phyloP scores from a whole-genome alignment of 1,284 basidiomycete genomes.

The Phylloporus gajari region DNA sequence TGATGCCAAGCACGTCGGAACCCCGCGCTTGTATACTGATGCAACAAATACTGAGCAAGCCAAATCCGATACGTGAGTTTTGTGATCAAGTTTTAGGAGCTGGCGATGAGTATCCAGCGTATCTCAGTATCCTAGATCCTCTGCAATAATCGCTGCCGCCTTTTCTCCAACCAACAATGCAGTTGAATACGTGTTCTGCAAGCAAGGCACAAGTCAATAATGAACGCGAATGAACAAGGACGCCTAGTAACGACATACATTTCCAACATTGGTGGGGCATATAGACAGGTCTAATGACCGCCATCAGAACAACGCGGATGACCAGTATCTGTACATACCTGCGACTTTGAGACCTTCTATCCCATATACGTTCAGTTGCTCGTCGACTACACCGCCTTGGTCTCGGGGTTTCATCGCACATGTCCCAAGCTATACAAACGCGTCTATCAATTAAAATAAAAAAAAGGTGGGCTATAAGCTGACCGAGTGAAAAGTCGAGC shows the following conservation, averaged over 20 bases:
- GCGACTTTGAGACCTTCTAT: constrained; percentile 43
- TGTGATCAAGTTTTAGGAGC: too few species aligned
- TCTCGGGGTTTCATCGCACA: constrained; percentile 31
- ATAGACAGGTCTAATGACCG: constrained; percentile 43
- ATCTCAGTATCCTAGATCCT: constrained; percentile 23
- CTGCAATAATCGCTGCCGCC: constrained; percentile 39
- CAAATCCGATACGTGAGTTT: too few species aligned
- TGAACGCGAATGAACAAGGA: too few species aligned
- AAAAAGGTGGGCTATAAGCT: constrained; percentile 19
- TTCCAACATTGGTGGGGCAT: constrained; percentile 43
- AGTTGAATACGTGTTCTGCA: constrained; percentile 44
- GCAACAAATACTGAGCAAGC: too few species aligned
- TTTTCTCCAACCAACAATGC: constrained; percentile 46
- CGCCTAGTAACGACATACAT: constrained; percentile 30
- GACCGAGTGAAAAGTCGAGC: constrained; percentile 67
- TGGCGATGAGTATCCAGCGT: too few species aligned
- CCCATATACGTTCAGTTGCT: constrained; percentile 41
- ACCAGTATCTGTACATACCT: constrained; percentile 26
- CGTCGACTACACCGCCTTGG: constrained; percentile 43
- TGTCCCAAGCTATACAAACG: constrained; percentile 25
- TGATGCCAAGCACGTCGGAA: too few species aligned
- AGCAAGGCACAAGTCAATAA: background rate
- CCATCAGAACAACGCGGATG: background rate
- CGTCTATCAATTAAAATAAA: background rate
- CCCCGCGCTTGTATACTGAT: too few species aligned